Percentiles rank a stretch among this genome's conserved stretches.
Evolutionary conservation across 495 filamentous ascomycete genomes (phyloP).

Genomic region (Aspergillus bertholletiae): DNA sequence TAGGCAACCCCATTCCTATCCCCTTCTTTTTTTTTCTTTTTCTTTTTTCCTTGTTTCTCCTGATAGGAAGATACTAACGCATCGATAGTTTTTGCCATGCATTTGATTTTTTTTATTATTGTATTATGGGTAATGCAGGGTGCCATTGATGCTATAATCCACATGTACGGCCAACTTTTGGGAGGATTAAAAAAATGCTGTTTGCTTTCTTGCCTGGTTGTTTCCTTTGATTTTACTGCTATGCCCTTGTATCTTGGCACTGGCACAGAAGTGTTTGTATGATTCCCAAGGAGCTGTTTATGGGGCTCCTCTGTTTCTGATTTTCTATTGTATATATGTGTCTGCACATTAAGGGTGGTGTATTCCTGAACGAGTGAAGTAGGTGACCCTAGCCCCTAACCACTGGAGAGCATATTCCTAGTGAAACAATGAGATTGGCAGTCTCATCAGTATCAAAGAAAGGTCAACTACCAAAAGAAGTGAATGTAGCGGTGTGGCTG

Average conservation of each 20-base stretch:
- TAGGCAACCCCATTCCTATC: too few species aligned
- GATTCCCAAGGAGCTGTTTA: slow-evolving; percentile 21
- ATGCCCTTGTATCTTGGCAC: slow-evolving; percentile 14
- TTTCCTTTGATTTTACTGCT: slow-evolving; percentile 12
- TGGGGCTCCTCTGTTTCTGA: not conserved
- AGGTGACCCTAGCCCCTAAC: not conserved
- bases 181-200: slow-evolving; percentile 10
- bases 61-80: not conserved
- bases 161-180: slow-evolving; percentile 11
- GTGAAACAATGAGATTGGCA: too few species aligned
- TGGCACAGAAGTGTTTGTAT: slow-evolving; percentile 23
- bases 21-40: too few species aligned
- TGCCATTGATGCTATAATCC: slow-evolving; percentile 8
- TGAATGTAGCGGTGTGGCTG: too few species aligned
- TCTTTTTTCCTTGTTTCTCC: not conserved
- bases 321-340: slow-evolving; percentile 2
- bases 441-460: too few species aligned
- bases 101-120: slow-evolving; percentile 31
- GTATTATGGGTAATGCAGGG: slow-evolving; percentile 8
- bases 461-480: too few species aligned
- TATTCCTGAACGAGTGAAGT: not conserved
- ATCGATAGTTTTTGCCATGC: slow-evolving; percentile 40
- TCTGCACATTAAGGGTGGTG: not conserved
- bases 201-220: slow-evolving; percentile 12
- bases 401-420: too few species aligned